Evolutionary conservation across 306 rosid genomes (phyloP).

Genomic region (Cyamopsis tetragonoloba): DNA sequence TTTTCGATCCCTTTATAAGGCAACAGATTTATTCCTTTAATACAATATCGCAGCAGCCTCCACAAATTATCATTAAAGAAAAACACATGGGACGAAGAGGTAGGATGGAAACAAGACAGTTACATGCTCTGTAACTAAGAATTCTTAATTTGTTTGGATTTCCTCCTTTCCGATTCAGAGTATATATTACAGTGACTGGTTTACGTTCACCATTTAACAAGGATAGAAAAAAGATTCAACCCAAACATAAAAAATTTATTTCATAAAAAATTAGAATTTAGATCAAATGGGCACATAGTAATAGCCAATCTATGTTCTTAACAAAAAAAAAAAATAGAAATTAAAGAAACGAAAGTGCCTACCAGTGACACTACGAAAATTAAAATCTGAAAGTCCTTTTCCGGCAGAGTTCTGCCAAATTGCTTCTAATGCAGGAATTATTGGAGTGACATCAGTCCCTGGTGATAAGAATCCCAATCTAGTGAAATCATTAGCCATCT

Average conservation of each 20-base stretch:
- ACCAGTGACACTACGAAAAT: constrained; percentile 94
- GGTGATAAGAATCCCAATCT: constrained; percentile 96
- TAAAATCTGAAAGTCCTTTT: constrained; percentile 94
- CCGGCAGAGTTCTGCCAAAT: constrained; percentile 99
- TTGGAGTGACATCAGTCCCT: constrained; percentile 94
- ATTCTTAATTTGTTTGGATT: not conserved
- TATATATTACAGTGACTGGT: not conserved
- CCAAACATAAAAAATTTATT: not conserved
- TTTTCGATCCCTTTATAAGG: not conserved
- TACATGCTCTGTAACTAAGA: constrained; percentile 5
- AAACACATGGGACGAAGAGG: not conserved
- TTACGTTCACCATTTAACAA: not conserved
- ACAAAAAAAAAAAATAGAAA: too few relatives aligned
- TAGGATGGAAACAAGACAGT: constrained; percentile 9
- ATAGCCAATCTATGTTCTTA: constrained; percentile 5
- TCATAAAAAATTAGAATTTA: constrained; percentile 4
- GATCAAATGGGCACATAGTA: constrained; percentile 21
- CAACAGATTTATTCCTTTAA: constrained; percentile 13
- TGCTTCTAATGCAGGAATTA: constrained; percentile 94
- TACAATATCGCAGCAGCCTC: constrained; percentile 3
- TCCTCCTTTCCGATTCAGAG: constrained; percentile 7
- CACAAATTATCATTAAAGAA: not conserved
- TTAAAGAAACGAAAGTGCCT: constrained; percentile 17
- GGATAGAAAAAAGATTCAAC: not conserved
- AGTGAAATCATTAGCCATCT: constrained; percentile 98